Evolutionary conservation across 805 yeast species (phyloP), one percentile per base, ranked within the genome.

Genomic region (Tetrapisispora phaffii): DNA sequence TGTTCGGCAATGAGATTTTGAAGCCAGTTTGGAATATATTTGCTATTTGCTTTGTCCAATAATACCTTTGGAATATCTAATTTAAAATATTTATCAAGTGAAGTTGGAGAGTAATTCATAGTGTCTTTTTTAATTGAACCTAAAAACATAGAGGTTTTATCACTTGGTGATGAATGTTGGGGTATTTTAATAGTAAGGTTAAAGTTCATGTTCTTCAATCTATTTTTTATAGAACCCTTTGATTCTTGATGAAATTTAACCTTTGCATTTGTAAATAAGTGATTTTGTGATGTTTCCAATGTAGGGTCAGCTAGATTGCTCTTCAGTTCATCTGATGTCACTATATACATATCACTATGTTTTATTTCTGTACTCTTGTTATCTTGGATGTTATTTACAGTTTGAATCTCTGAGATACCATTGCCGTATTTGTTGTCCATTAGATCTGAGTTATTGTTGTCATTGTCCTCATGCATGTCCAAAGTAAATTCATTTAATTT

Each of bases 11-110:
- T 28, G 31, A 28, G 31, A 7, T 6, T 28, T 28, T 16, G 41
- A 9, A 66, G 43, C 71, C 71, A 62, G 17, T 22, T 44, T 6
- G 73, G 73, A 23, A 68, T 39, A 7, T 33, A 22, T 6, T 41
- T 16, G 2, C 7, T 17, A 17, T 17, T 26, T 35, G 55, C 59
- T 38, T 55, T 46, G 2, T 38, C 32, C 3, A 46, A 44, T 1
- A 61, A 33, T n/a, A 49, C 46, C 1, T 38, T 34, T 9, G 67
- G 67, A 16, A 59, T 54, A 24, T 50, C 52, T 40, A 60, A 62
- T 7, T 47, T 34, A 34, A 63, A 63, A 45, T 55, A 61, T 44
- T 56, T 60, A 23, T 51, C 50, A 20, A 63, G 36, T 5, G 65
- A 60, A 19, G 45, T 52, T 9, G 67, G 67, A 12, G 67, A 63